Percentiles rank a stretch among this genome's conserved stretches.
These are phyloP conservation scores for Termitomyces sp. DNA, from an alignment of 768 basidiomycete genomes.

Conservation along the genomic window DNA sequence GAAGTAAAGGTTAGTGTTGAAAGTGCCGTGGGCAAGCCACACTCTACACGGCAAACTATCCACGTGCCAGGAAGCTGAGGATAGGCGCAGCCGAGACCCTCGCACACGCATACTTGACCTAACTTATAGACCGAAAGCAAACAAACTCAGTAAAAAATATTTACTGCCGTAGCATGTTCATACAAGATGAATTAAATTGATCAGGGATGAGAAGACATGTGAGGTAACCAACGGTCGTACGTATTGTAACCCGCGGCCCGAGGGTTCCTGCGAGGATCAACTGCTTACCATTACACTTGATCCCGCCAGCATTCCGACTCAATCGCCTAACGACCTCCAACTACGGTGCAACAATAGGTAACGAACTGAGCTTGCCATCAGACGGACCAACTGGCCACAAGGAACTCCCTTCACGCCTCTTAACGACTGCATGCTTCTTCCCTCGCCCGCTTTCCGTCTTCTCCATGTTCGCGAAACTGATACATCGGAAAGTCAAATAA, in stretches of 20 bases:
- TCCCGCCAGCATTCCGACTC: too few species aligned
- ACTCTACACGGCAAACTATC: neutral
- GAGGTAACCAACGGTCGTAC: neutral
- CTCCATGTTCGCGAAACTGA: constrained; percentile 46
- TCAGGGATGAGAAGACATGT: neutral
- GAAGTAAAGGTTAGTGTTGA: neutral
- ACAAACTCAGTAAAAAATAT: too few species aligned
- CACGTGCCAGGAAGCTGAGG: constrained; percentile 4
- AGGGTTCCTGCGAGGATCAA: neutral
- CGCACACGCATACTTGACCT: too few species aligned
- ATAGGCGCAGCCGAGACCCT: neutral
- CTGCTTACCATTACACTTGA: neutral
- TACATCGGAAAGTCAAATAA: constrained; percentile 62
- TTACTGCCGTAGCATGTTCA: neutral
- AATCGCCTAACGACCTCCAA: too few species aligned
- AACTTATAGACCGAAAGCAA: too few species aligned
- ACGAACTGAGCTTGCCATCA: too few species aligned
- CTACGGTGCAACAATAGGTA: too few species aligned
- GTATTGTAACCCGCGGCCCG: neutral
- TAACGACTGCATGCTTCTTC: neutral
- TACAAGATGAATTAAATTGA: neutral
- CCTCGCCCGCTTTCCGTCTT: constrained; percentile 30
- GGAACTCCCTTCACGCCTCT: neutral
- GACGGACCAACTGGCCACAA: too few species aligned
- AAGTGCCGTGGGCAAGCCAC: neutral